A percentile compares a stretch with the other conserved stretches of the same genome.
These are phyloP conservation scores for Plasmodium coatneyi DNA, from an alignment of 169 alveolate species.

Conservation along the genomic window DNA sequence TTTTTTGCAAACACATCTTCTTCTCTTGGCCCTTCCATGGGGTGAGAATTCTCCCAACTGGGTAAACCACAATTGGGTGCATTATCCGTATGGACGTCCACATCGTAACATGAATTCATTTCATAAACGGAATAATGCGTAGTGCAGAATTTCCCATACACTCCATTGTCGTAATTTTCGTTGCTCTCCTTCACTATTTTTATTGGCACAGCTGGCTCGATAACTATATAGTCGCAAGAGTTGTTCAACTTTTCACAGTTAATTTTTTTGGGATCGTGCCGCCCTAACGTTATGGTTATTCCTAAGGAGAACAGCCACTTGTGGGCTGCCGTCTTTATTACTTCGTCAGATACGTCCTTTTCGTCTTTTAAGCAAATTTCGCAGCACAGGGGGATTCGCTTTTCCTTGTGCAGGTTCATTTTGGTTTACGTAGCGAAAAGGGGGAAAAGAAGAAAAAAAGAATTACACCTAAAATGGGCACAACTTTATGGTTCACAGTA, in stretches of 20 bases:
- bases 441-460: neutral
- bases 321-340: constrained; percentile 65
- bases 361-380: constrained; percentile 70
- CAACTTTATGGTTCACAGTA: neutral
- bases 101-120: neutral
- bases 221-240: constrained; percentile 74
- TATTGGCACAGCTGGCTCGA: constrained; percentile 72
- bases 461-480: neutral
- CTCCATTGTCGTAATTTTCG: constrained; percentile 17
- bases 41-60: neutral
- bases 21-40: neutral
- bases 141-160: constrained; percentile 14
- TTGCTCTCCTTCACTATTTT: constrained; percentile 57
- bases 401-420: constrained; percentile 33
- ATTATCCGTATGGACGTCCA: neutral
- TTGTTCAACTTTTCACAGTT: constrained; percentile 52
- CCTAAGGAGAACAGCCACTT: constrained; percentile 71
- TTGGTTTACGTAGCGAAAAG: neutral
- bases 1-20: neutral
- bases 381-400: constrained; percentile 69
- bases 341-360: constrained; percentile 49
- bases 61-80: neutral
- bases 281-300: constrained; percentile 74
- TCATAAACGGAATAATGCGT: constrained; percentile 72
- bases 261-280: constrained; percentile 69